phyloP scores from a whole-genome alignment of 345 rosid genomes.

The Citrus reticulata region DNA sequence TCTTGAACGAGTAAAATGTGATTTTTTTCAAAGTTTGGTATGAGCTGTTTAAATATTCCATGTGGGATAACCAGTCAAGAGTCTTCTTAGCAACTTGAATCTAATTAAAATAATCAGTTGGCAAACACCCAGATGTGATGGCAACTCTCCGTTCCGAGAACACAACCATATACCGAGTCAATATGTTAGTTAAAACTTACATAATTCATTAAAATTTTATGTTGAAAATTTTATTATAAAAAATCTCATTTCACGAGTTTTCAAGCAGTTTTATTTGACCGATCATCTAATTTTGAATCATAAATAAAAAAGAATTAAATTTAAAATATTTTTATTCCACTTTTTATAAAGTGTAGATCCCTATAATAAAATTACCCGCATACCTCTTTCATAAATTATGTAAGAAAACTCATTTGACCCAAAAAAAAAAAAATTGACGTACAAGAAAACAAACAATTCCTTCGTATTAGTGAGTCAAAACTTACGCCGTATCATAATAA shows the following conservation, averaged over 20 bases:
- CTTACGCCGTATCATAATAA: neutral
- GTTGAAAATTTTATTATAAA: neutral
- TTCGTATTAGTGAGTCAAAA: neutral
- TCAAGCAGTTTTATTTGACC: no score
- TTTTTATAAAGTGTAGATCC: no score
- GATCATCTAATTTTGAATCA: no score
- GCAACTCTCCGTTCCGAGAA: no score
- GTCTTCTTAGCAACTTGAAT: neutral
- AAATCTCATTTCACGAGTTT: accelerated
- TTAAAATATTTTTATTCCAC: no score
- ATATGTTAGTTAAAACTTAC: neutral
- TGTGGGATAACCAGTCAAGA: neutral
- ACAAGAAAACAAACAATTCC: neutral
- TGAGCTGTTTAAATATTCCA: neutral
- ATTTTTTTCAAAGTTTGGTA: neutral
- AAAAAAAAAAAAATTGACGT: neutral
- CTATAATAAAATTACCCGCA: no score
- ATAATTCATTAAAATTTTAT: no score
- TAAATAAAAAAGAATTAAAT: accelerated
- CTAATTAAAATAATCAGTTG: neutral
- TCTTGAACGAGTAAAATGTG: neutral
- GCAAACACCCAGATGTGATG: neutral
- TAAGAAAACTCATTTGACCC: neutral
- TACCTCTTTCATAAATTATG: no score
- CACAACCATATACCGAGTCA: neutral